Evolutionary conservation across 495 filamentous ascomycete genomes (phyloP).

Genomic region (Aspergillus nanangensis): DNA sequence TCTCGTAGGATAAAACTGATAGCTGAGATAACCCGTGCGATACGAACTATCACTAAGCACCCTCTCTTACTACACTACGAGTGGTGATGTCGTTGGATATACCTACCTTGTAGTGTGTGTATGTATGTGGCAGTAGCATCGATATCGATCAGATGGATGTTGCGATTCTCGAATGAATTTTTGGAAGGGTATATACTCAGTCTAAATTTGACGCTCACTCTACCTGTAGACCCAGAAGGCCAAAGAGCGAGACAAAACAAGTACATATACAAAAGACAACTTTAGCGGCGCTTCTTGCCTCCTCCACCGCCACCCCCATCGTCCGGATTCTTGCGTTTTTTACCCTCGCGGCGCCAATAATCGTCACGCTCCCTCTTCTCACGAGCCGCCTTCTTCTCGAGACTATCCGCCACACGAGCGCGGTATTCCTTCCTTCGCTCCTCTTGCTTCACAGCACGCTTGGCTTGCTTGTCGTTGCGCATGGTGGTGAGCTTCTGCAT

Average conservation of each 20-base stretch:
- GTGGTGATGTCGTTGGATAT: no score
- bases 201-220: no score
- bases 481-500: conserved; percentile 92
- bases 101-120: no score
- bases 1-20: no score
- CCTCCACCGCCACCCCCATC: conserved; percentile 57
- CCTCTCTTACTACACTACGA: no score
- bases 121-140: no score
- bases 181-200: background rate
- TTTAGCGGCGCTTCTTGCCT: conserved; percentile 61
- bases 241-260: no score
- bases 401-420: conserved; percentile 72
- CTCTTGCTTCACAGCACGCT: conserved; percentile 77
- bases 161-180: no score
- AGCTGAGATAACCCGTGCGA: no score
- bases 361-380: conserved; percentile 90
- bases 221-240: no score
- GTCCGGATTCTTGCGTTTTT: conserved; percentile 70
- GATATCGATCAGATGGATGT: no score
- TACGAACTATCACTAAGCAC: no score
- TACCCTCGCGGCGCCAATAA: conserved; percentile 92
- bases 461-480: conserved; percentile 83
- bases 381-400: conserved; percentile 74
- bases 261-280: conserved; percentile 5
- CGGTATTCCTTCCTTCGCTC: conserved; percentile 72